These are phyloP conservation scores for Hypoxylon sp. DNA, from an alignment of 2,329 filamentous ascomycete species.

Conservation along the genomic window DNA sequence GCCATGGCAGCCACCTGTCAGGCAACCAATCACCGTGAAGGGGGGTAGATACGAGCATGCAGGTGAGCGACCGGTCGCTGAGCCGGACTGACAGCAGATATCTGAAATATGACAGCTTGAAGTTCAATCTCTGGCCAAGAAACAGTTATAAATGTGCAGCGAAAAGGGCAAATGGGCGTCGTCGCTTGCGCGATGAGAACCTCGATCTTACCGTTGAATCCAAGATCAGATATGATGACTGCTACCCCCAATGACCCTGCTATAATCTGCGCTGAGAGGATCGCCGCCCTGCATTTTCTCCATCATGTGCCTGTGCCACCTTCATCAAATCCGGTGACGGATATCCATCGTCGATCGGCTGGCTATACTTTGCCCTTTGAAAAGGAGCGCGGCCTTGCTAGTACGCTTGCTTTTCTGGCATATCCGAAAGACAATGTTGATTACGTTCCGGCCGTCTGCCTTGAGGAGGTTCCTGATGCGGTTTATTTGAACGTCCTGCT, in stretches of 20 bases:
- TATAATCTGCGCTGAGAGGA: conserved; percentile 46
- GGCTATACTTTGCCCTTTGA: conserved; percentile 51
- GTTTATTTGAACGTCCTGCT: conserved; percentile 48
- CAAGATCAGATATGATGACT: conserved; percentile 14
- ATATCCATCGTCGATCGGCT: conserved; percentile 5
- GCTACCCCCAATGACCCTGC: conserved; percentile 13
- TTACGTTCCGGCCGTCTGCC: conserved; percentile 53
- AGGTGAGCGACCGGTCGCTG: conserved; percentile 8
- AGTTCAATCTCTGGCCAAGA: neutral
- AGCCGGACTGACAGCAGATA: conserved; percentile 10
- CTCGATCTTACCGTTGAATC: neutral
- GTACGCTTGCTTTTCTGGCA: conserved; percentile 53
- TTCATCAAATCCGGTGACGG: conserved; percentile 30
- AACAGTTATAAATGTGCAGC: neutral
- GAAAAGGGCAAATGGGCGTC: neutral
- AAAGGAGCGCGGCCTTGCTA: conserved; percentile 49
- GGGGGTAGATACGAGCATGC: conserved; percentile 17
- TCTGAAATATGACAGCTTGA: conserved; percentile 1
- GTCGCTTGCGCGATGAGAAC: neutral
- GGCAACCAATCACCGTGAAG: conserved; percentile 30
- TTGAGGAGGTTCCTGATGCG: conserved; percentile 45
- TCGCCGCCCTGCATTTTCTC: conserved; percentile 48
- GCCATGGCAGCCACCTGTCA: conserved; percentile 18
- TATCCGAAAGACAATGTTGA: conserved; percentile 48
- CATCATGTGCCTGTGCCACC: conserved; percentile 46